Percentiles rank a stretch among this genome's conserved stretches.
These are phyloP conservation scores for Annulohypoxylon moriforme DNA, from an alignment of 495 filamentous ascomycete genomes.

Conservation along the genomic window DNA sequence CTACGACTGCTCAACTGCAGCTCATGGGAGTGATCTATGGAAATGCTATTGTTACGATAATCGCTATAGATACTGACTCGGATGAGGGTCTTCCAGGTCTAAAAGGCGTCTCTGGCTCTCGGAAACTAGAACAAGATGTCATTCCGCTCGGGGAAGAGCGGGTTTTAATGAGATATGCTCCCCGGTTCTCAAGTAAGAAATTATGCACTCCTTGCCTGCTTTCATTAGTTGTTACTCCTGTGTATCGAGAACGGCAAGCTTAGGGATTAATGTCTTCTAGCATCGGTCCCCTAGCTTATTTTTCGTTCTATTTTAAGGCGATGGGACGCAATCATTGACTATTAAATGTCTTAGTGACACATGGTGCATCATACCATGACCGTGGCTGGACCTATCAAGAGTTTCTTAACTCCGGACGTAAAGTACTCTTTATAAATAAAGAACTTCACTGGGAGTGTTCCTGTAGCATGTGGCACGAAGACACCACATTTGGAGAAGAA, in stretches of 20 bases:
- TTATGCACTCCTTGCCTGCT: too few relatives aligned
- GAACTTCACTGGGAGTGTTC: slow-evolving; percentile 44
- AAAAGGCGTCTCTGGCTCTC: slow-evolving; percentile 20
- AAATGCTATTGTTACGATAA: slow-evolving; percentile 35
- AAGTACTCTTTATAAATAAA: slow-evolving; percentile 38
- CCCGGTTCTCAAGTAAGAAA: neutral
- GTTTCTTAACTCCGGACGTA: slow-evolving; percentile 35
- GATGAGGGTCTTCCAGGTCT: slow-evolving; percentile 28
- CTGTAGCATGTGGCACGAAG: slow-evolving; percentile 38
- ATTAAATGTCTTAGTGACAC: neutral
- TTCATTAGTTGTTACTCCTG: too few relatives aligned
- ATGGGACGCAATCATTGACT: neutral
- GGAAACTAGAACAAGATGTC: slow-evolving; percentile 4
- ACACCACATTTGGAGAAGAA: slow-evolving; percentile 4
- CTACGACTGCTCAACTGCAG: neutral
- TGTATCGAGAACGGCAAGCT: too few relatives aligned
- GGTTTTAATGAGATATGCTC: neutral
- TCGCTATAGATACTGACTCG: slow-evolving; percentile 34
- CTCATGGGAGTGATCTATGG: slow-evolving; percentile 41
- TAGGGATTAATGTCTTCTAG: too few relatives aligned
- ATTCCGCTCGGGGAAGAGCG: neutral
- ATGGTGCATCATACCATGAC: neutral
- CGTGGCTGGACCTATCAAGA: slow-evolving; percentile 53
- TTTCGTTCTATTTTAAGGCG: too few relatives aligned
- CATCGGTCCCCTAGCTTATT: too few relatives aligned